phyloP scores from a whole-genome alignment of 2,329 filamentous ascomycete species.

The Fusarium algeriense region DNA sequence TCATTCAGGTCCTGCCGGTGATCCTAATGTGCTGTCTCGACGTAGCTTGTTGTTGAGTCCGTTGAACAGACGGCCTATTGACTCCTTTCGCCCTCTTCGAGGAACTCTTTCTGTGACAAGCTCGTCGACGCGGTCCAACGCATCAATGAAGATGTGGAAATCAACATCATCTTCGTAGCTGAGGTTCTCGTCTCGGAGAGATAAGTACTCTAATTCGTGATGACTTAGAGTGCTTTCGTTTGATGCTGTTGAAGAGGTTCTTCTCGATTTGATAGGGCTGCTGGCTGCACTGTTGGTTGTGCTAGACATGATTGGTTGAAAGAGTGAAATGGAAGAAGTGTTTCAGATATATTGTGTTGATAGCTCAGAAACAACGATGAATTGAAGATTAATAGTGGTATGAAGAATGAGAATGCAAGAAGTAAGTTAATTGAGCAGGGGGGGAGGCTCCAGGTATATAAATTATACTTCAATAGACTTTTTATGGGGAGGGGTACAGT shows the following conservation, averaged over 20 bases:
- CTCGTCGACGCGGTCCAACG: conserved; percentile 42
- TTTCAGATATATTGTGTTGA: not conserved
- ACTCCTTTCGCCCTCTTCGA: conserved; percentile 29
- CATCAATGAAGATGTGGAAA: conserved; percentile 46
- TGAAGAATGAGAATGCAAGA: conserved; percentile 5
- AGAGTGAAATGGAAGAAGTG: not conserved
- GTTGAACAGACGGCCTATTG: conserved; percentile 38
- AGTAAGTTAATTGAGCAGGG: conserved; percentile 15
- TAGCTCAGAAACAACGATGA: not conserved
- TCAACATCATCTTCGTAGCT: conserved; percentile 45
- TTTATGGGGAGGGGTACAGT: conserved; percentile 22
- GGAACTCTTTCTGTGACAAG: conserved; percentile 37
- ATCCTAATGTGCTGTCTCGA: conserved; percentile 28
- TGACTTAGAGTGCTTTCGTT: conserved; percentile 38
- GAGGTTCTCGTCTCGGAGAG: conserved; percentile 42
- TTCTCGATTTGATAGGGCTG: conserved; percentile 29
- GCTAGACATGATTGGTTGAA: conserved; percentile 29
- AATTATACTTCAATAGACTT: conserved; percentile 25
- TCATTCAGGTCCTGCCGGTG: conserved; percentile 13
- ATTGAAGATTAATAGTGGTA: conserved; percentile 10
- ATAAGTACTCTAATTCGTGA: conserved; percentile 41
- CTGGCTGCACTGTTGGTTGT: conserved; percentile 16
- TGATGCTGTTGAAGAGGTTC: conserved; percentile 36
- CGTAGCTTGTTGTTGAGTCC: conserved; percentile 33
- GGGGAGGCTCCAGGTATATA: conserved; percentile 23